Conservation (phyloP, 2,329 filamentous ascomycete species). For the Colletotrichum karsti region DNA sequence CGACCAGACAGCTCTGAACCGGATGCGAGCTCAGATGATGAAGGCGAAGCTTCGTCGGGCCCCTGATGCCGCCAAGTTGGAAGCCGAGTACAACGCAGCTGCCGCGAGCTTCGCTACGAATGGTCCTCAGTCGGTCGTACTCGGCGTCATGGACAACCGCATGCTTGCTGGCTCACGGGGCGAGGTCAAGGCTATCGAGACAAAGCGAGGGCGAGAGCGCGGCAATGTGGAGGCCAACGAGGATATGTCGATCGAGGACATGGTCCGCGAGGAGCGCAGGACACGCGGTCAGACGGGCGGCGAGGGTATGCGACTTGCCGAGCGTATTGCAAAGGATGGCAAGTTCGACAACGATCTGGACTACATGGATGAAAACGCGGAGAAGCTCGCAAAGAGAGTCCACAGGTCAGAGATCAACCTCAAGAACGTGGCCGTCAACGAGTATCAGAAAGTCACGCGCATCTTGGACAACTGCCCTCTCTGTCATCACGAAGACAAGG, state of each 20-base stretch:
- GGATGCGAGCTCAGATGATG: constrained; percentile 93
- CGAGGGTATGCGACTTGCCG: constrained; percentile 84
- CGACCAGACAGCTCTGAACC: constrained; percentile 85
- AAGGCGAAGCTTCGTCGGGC: constrained; percentile 88
- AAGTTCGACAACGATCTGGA: constrained; percentile 94
- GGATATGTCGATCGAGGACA: constrained; percentile 96
- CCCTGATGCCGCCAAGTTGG: constrained; percentile 78
- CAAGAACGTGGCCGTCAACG: constrained; percentile 84
- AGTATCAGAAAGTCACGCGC: constrained; percentile 89
- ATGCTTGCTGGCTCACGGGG: constrained; percentile 78
- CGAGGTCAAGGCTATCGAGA: constrained; percentile 82
- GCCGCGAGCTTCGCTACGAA: constrained; percentile 66
- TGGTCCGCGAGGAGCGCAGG: constrained; percentile 93
- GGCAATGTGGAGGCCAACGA: constrained; percentile 90
- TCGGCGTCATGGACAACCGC: constrained; percentile 89
- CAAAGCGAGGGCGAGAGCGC: constrained; percentile 83
- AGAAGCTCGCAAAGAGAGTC: constrained; percentile 85
- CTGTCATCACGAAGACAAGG: constrained; percentile 87
- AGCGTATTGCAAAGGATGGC: constrained; percentile 91
- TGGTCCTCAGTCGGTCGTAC: constrained; percentile 76
- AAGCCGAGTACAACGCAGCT: constrained; percentile 84
- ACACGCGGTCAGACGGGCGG: constrained; percentile 81
- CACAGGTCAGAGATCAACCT: constrained; percentile 89
- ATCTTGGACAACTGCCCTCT: constrained; percentile 89
- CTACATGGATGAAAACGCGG: constrained; percentile 97